These are phyloP conservation scores for Calophaca sinica DNA, from an alignment of 306 rosid genomes.

Conservation along the genomic window DNA sequence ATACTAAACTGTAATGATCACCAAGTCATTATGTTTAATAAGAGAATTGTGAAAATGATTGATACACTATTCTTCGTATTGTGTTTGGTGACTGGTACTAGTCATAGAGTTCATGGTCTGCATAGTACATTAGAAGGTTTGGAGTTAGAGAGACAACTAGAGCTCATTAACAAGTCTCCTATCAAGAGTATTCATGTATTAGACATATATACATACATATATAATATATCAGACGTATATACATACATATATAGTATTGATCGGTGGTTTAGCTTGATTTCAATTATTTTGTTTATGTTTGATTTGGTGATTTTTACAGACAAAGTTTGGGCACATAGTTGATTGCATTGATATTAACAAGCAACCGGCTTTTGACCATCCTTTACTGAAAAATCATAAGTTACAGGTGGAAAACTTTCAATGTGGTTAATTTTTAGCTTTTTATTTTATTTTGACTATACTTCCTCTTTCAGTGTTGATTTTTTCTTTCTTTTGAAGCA, in stretches of 20 bases:
- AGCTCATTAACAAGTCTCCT: not conserved
- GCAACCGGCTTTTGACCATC: slow-evolving; percentile 30
- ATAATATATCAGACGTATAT: not conserved
- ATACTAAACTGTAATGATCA: too few relatives aligned
- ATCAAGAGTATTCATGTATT: not conserved
- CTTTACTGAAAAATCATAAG: slow-evolving; percentile 7
- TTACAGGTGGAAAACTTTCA: not conserved
- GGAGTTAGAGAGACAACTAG: not conserved
- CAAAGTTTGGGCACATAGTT: not conserved
- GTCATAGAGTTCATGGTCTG: not conserved
- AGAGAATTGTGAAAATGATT: not conserved
- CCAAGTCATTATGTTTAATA: not conserved
- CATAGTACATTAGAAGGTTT: not conserved
- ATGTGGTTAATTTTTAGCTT: not conserved
- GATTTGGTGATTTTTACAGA: not conserved
- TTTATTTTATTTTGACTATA: not conserved
- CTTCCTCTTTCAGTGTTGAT: not conserved
- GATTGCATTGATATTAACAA: not conserved
- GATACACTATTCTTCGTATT: not conserved
- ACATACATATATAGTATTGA: too few relatives aligned
- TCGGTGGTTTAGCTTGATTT: not conserved
- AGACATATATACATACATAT: too few relatives aligned
- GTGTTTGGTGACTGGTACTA: not conserved
- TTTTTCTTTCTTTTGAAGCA: not conserved
- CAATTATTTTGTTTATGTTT: not conserved